Evolutionary conservation across 2,329 filamentous ascomycete species (phyloP).

Genomic region (Fusarium beomiforme): DNA sequence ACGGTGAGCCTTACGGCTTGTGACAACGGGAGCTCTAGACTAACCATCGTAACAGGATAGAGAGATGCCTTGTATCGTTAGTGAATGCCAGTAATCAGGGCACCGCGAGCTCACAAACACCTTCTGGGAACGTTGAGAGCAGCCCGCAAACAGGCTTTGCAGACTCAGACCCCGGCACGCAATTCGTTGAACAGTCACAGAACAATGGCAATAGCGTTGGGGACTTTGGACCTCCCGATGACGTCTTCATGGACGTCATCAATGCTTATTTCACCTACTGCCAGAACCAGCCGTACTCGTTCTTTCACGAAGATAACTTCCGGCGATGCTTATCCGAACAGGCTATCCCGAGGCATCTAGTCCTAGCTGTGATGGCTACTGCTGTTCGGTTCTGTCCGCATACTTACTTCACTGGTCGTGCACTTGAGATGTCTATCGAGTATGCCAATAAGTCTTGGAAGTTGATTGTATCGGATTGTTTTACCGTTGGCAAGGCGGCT

Average conservation of each 20-base stretch:
- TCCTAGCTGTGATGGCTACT: neutral
- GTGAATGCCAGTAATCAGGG: neutral
- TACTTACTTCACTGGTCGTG: neutral
- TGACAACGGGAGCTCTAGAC: too few relatives aligned
- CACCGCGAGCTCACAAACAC: too few relatives aligned
- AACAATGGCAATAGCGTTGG: too few relatives aligned
- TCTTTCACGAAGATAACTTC: neutral
- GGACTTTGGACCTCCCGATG: neutral
- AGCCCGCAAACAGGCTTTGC: neutral
- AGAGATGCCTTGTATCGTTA: neutral
- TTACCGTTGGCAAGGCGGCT: neutral
- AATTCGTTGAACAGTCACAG: too few relatives aligned
- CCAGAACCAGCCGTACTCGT: neutral
- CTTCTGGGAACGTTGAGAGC: neutral
- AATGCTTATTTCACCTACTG: neutral
- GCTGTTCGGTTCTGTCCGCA: neutral
- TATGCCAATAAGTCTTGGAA: neutral
- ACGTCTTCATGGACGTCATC: neutral
- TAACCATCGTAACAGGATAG: neutral
- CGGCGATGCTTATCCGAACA: neutral
- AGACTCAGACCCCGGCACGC: too few relatives aligned
- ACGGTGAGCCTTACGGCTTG: too few relatives aligned
- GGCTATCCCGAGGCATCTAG: neutral
- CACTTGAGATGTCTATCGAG: neutral
- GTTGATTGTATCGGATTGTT: neutral